Evolutionary conservation across 2,329 filamentous ascomycete species (phyloP), one percentile per base, ranked within the genome.

Genomic region (Hypoxylon sp.): DNA sequence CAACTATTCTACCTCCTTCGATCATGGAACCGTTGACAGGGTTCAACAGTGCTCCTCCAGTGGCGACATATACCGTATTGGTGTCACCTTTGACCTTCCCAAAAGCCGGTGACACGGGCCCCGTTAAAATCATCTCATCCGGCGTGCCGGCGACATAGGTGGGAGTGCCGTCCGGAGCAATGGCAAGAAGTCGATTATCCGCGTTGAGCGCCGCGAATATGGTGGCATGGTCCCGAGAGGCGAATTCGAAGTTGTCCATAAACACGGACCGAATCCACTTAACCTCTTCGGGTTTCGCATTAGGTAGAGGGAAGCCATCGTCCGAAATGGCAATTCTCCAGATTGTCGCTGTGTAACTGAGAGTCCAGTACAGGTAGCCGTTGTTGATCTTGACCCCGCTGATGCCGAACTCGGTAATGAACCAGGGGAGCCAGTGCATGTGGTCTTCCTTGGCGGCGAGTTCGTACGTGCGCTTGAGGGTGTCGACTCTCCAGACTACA

Each of bases 201-300:
- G 50, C 50, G 34, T 53, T 53, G 19, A 53, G 32, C 5, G 50
- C 50, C 1, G 50, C 50, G 13, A 53, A 53, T 14, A 53, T 53
- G 34, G 50, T 53, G 32, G 50, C 34, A n/a, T 53, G n/a, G 34
- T 53, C 50, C 34, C 34, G 34, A 3, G 50, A 5, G 6, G 50
- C 50, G 13, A 53, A 28, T 17, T 41, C 50, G 34, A 53, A 53
- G 21, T 53, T 53, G 34, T 53, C 50, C 32, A 53, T n/a, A 17
- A 53, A 53, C 19, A 53, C 50, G 9, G 50, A 53, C 13, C 50
- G 50, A 13, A 53, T 28, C 50, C 50, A 53, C 50, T 53, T 53
- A 30, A 53, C 50, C 14, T 53, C 50, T 21, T 53, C 50, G 13
- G 50, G 50, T 19, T 38, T 38, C 14, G 50, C 50, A 6, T 36